These are phyloP conservation scores for Pseudogymnoascus sp. DNA, from an alignment of 2,329 filamentous ascomycete species.

Conservation along the genomic window DNA sequence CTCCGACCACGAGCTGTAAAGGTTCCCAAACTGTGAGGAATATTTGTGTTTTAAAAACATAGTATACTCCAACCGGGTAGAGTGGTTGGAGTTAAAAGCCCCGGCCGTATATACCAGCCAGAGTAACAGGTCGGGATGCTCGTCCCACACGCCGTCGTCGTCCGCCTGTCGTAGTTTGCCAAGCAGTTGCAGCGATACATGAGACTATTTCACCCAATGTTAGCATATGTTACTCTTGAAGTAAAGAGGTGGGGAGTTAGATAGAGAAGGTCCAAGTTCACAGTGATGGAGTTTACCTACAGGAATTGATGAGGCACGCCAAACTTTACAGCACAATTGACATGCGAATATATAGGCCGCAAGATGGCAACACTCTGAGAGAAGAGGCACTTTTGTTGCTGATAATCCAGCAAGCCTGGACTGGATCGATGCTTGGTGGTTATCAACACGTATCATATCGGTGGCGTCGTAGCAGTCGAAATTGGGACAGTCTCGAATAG, in stretches of 20 bases:
- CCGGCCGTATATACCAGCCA: conserved; percentile 36
- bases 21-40: conserved; percentile 13
- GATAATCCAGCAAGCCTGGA: conserved; percentile 31
- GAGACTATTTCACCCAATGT: conserved; percentile 22
- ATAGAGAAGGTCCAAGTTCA: background rate
- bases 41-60: conserved; percentile 22
- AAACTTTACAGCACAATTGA: conserved; percentile 36
- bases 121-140: conserved; percentile 28
- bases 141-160: conserved; percentile 29
- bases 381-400: conserved; percentile 19
- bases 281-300: conserved; percentile 27
- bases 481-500: conserved; percentile 29
- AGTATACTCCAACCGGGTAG: conserved; percentile 27
- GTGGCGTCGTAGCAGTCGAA: conserved; percentile 18
- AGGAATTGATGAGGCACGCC: conserved; percentile 33
- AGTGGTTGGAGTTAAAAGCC: conserved; percentile 30
- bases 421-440: conserved; percentile 37
- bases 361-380: conserved; percentile 30
- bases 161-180: conserved; percentile 26
- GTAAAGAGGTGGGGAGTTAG: no score
- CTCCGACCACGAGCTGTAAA: conserved; percentile 29
- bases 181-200: conserved; percentile 30
- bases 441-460: conserved; percentile 31
- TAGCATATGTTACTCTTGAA: conserved; percentile 5
- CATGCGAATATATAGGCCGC: conserved; percentile 36